phyloP scores from a whole-genome alignment of 1,284 basidiomycete genomes.

The Papiliotrema flavescens region DNA sequence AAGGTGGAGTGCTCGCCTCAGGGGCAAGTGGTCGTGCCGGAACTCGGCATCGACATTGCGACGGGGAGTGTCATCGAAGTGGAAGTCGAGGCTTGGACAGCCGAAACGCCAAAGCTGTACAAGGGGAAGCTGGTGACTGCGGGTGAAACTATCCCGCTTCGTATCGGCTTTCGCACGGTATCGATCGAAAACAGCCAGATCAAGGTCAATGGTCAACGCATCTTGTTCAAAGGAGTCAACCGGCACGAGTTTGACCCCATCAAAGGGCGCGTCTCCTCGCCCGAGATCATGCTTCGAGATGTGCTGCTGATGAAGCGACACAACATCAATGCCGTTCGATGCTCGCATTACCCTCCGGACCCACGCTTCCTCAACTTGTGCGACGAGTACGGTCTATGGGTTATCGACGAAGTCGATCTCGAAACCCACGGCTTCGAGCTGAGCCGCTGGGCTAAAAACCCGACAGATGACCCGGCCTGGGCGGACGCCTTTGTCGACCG shows the following conservation, averaged over 20 bases:
- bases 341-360: slow-evolving; percentile 23
- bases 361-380: slow-evolving; percentile 21
- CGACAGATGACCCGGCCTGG: slow-evolving; percentile 8
- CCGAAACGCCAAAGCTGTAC: slow-evolving; percentile 16
- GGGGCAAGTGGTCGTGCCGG: slow-evolving; percentile 15
- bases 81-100: slow-evolving; percentile 19
- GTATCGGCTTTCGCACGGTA: slow-evolving; percentile 24
- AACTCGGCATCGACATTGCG: slow-evolving; percentile 14
- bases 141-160: slow-evolving; percentile 14
- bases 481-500: slow-evolving; percentile 16
- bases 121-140: slow-evolving; percentile 1
- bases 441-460: slow-evolving; percentile 15
- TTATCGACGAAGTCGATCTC: slow-evolving; percentile 26
- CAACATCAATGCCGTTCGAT: slow-evolving; percentile 29
- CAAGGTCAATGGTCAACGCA: slow-evolving; percentile 22
- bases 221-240: slow-evolving; percentile 24
- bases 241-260: slow-evolving; percentile 25
- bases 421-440: slow-evolving; percentile 26
- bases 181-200: slow-evolving; percentile 12
- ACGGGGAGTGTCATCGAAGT: slow-evolving; percentile 9
- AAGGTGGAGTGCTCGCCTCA: slow-evolving; percentile 15
- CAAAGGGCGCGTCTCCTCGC: slow-evolving; percentile 12
- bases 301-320: slow-evolving; percentile 24
- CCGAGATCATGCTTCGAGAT: slow-evolving; percentile 20
- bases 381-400: slow-evolving; percentile 29